Conservation (phyloP, 2,329 filamentous ascomycete genomes). For the Thermoascus crustaceus region DNA sequence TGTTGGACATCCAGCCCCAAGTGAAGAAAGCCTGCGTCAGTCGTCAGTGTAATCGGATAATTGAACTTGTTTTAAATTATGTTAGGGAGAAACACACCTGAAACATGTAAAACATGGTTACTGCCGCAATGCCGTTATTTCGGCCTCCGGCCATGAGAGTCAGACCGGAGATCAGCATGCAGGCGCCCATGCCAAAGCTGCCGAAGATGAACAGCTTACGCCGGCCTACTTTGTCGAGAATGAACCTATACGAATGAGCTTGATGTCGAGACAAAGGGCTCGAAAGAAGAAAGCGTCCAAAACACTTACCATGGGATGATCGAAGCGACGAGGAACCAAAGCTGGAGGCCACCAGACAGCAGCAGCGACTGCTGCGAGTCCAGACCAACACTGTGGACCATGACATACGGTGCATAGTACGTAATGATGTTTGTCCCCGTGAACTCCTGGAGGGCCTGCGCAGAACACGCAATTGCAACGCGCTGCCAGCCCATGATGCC, state of each 20-base stretch:
- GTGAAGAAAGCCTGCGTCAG: constrained; percentile 9
- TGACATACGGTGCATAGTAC: neutral
- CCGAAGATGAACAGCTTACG: constrained; percentile 1
- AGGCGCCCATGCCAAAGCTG: constrained; percentile 5
- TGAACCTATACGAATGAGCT: neutral
- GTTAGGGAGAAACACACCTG: constrained; percentile 5
- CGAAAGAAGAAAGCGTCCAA: too few species aligned
- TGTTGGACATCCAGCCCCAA: constrained; percentile 12
- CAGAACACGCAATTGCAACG: neutral
- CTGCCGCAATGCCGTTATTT: constrained; percentile 9
- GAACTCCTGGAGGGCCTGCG: constrained; percentile 1
- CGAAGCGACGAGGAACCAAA: constrained; percentile 11
- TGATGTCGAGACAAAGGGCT: neutral
- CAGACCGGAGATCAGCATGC: constrained; percentile 9
- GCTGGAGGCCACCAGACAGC: neutral
- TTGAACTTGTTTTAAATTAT: neutral
- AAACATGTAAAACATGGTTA: constrained; percentile 10
- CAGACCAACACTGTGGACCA: neutral
- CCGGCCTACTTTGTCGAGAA: neutral
- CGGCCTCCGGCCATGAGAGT: constrained; percentile 8
- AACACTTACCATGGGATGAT: constrained; percentile 9
- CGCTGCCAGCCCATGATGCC: constrained; percentile 8
- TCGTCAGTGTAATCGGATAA: neutral
- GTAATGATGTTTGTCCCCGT: constrained; percentile 1
- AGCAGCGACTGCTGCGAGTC: neutral